Base-by-base conservation (phyloP, 2,329 filamentous ascomycete genomes). In the Beauveria asiatica region DNA sequence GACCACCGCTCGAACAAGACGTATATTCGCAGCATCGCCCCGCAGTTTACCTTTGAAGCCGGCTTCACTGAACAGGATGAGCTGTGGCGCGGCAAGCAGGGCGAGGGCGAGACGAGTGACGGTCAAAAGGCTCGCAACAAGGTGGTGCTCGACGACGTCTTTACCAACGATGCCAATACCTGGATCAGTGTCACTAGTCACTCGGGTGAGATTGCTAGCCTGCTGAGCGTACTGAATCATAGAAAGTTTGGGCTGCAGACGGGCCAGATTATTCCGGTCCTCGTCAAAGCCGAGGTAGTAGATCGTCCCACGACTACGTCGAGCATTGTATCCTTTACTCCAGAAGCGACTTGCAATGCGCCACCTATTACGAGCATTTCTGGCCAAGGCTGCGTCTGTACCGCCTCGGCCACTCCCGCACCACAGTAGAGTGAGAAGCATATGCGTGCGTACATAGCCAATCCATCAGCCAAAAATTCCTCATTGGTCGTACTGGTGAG, bases 241-340 rank as follows among this genome's bases (percentile, higher is more conserved):
- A 78, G 80, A n/a, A 64, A 72, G 3, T 90, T 89, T 68, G 70
- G 74, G 2, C 74, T 90, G 13, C 76, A 75, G n/a, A 90, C 87
- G 0, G 87, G 87, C 9, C 81, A 84, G 61, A 80, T 87, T 8
- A 86, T 90, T 30, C 86, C 87, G 0, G 84, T 87, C 2, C 76
- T 90, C 1, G 81, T 90, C 51, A 52, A 67, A 33, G 60, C 60
- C 5, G 60, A 62, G 49, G 6, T 62, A 11, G 55, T 62, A 11
- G 59, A 57, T 1, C 27, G 30, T 3, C 55, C 55, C 1, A 62
- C 55, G 21, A 49, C 50, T 1, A 62, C 60, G 13, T 52, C 42
- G 17, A 56, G 45, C n/a, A 44, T 62, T 3, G 44, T 62, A 4
- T 58, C 60, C 10, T 62, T 59, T 23, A 62, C 55, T 0, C 33